A percentile compares a stretch with the other conserved stretches of the same genome.
phyloP scores from a whole-genome alignment of 306 rosid species.

The Prunus fruticosa region DNA sequence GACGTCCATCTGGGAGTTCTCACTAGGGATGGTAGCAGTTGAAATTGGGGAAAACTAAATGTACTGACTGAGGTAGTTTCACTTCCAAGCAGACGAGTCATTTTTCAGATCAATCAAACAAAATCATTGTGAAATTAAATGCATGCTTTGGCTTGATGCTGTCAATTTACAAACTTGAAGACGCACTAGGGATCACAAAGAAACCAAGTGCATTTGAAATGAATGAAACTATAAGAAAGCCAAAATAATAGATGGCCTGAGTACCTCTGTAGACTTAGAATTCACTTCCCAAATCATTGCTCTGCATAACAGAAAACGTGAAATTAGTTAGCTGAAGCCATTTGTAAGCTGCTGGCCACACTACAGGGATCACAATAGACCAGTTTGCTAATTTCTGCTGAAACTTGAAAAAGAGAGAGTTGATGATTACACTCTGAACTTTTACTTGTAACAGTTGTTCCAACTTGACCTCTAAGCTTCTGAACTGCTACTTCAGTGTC shows the following conservation, averaged over 20 bases:
- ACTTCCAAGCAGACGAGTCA: constrained; percentile 49
- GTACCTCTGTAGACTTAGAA: constrained; percentile 68
- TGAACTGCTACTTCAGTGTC: constrained; percentile 80
- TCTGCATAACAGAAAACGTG: constrained; percentile 46
- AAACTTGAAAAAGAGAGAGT: constrained; percentile 9
- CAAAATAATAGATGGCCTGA: not conserved
- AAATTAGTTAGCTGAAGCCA: constrained; percentile 27
- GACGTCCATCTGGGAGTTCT: constrained; percentile 61
- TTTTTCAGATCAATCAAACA: constrained; percentile 11
- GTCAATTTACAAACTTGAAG: not conserved
- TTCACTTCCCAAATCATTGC: constrained; percentile 32
- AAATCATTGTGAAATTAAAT: constrained; percentile 3
- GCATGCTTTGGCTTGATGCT: constrained; percentile 6
- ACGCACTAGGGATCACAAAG: not conserved
- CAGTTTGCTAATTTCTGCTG: constrained; percentile 10
- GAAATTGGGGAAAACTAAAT: constrained; percentile 89
- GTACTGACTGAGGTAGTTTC: constrained; percentile 74
- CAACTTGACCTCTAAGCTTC: constrained; percentile 86
- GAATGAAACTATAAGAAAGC: not conserved
- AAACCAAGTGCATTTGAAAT: not conserved
- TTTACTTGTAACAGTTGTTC: constrained; percentile 80
- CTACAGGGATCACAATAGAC: not conserved
- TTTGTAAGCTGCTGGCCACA: not conserved
- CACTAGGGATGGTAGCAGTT: constrained; percentile 75
- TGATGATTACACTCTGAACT: constrained; percentile 45